Percentiles rank a stretch among this genome's conserved stretches.
Conservation (phyloP, 352 stramenopile genomes). For the Globisporangium takayamanum region DNA sequence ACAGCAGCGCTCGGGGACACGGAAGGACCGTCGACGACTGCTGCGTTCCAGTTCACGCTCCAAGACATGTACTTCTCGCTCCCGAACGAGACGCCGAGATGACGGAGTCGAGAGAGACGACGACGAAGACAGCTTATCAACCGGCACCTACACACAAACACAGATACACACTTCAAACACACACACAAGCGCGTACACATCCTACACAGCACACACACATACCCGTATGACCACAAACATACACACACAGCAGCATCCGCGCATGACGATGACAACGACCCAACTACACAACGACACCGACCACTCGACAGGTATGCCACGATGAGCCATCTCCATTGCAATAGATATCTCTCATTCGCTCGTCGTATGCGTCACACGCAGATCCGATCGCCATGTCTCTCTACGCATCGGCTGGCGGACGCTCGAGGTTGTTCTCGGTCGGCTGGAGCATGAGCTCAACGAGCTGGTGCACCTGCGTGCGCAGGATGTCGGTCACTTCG, state of each 20-base stretch:
- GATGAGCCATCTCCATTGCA: neutral
- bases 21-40: neutral
- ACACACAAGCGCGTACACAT: neutral
- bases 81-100: slow-evolving; percentile 30
- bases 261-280: neutral
- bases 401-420: slow-evolving; percentile 28
- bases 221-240: neutral
- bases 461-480: slow-evolving; percentile 65
- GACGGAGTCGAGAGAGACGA: slow-evolving; percentile 2
- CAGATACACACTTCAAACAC: neutral
- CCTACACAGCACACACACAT: neutral
- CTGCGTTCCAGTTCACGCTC: slow-evolving; percentile 59
- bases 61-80: slow-evolving; percentile 76
- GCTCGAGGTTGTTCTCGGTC: slow-evolving; percentile 68
- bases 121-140: neutral
- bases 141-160: neutral
- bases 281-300: neutral
- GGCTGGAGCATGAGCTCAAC: slow-evolving; percentile 81
- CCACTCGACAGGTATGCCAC: neutral
- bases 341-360: slow-evolving; percentile 2
- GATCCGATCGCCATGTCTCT: neutral
- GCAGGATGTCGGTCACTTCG: slow-evolving; percentile 47
- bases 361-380: neutral
- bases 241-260: neutral
- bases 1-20: neutral